phyloP scores from a whole-genome alignment of 1,284 basidiomycete genomes.

The Ustilago curta region DNA sequence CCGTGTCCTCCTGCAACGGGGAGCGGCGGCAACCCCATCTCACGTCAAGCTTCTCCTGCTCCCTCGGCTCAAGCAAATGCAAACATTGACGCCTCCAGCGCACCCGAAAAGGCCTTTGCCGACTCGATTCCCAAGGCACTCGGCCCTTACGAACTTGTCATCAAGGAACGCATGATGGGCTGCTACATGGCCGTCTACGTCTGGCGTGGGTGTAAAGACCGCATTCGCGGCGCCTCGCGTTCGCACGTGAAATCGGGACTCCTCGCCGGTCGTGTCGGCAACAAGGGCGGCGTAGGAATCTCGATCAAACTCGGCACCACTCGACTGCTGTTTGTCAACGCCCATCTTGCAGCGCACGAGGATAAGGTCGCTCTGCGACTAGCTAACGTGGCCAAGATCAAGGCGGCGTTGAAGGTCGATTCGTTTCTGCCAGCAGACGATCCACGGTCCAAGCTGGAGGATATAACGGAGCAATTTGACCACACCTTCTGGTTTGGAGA shows the following conservation, averaged over 20 bases:
- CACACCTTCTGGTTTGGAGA: constrained; percentile 76
- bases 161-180: constrained; percentile 89
- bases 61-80: neutral
- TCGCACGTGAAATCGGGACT: constrained; percentile 82
- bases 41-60: constrained; percentile 19
- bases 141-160: constrained; percentile 79
- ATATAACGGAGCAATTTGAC: constrained; percentile 85
- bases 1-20: constrained; percentile 10
- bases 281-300: constrained; percentile 81
- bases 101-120: constrained; percentile 11
- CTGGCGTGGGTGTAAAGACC: constrained; percentile 60
- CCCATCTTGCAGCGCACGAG: constrained; percentile 77
- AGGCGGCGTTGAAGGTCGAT: constrained; percentile 72
- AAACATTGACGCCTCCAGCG: neutral
- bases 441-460: constrained; percentile 71
- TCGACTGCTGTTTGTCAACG: constrained; percentile 84
- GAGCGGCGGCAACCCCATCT: neutral
- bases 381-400: constrained; percentile 71
- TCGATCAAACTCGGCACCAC: constrained; percentile 80
- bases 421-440: constrained; percentile 76
- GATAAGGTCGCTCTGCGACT: constrained; percentile 65
- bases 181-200: constrained; percentile 74
- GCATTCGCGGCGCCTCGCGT: constrained; percentile 70
- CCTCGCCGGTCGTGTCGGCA: constrained; percentile 86
- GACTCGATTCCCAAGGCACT: constrained; percentile 53